These are phyloP conservation scores for Boletus reticulatus DNA, from an alignment of 768 basidiomycete genomes.

Conservation along the genomic window DNA sequence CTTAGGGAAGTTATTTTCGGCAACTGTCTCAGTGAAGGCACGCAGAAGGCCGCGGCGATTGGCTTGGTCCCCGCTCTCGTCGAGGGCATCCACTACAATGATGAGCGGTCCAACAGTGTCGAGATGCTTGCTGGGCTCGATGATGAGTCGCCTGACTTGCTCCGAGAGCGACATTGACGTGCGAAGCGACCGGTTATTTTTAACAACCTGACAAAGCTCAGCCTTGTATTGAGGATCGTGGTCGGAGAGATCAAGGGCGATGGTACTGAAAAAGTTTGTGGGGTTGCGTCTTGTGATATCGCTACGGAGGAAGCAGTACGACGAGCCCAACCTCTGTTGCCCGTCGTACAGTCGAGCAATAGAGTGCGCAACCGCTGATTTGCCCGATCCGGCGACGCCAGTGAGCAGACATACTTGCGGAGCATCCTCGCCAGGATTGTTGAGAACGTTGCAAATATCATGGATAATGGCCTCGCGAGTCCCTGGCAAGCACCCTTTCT, in stretches of 20 bases:
- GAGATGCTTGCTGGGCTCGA: slow-evolving; percentile 23
- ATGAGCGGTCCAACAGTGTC: slow-evolving; percentile 31
- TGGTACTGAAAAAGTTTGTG: slow-evolving; percentile 32
- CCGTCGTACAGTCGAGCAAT: slow-evolving; percentile 27
- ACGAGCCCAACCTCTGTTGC: slow-evolving; percentile 31
- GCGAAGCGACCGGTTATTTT: slow-evolving; percentile 24
- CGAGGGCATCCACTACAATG: slow-evolving; percentile 36
- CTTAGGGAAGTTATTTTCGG: slow-evolving; percentile 13
- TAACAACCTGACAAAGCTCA: slow-evolving; percentile 14
- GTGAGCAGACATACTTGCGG: slow-evolving; percentile 27
- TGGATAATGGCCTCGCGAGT: slow-evolving; percentile 17
- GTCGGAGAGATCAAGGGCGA: slow-evolving; percentile 33
- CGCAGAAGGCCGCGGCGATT: slow-evolving; percentile 22
- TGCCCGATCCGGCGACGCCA: slow-evolving; percentile 30
- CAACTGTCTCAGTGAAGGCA: slow-evolving; percentile 11
- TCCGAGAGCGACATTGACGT: slow-evolving; percentile 12
- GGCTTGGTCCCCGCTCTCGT: slow-evolving; percentile 23
- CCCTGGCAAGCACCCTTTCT: slow-evolving; percentile 20
- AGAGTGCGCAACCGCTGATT: slow-evolving; percentile 32
- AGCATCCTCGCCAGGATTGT: slow-evolving; percentile 6
- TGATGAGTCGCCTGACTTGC: slow-evolving; percentile 30
- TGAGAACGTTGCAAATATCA: slow-evolving; percentile 18
- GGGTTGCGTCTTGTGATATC: slow-evolving; percentile 18
- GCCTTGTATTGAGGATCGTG: slow-evolving; percentile 26
- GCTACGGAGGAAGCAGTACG: slow-evolving; percentile 27